Evolutionary conservation across 139 green algal genomes (phyloP), one percentile per base, ranked within the genome.

Genomic region (Marvania coccoides): DNA sequence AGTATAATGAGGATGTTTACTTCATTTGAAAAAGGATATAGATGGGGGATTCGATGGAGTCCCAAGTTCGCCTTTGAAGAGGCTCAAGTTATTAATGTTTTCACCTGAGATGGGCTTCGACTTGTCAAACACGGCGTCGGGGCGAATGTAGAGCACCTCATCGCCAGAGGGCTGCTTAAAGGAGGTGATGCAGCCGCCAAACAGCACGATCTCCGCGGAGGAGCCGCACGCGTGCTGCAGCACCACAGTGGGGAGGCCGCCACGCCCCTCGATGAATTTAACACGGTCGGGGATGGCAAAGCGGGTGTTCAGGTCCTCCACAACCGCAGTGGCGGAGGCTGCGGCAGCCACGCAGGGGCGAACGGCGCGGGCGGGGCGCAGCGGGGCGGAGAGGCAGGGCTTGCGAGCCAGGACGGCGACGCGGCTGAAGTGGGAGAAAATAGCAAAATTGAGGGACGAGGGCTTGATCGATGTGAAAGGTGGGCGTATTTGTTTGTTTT

Each of bases 81-180:
- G n/a, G n/a, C n/a, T n/a, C n/a, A n/a, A n/a, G n/a, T n/a, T n/a
- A n/a, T n/a, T n/a, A n/a, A n/a, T n/a, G n/a, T n/a, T n/a, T n/a
- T n/a, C n/a, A 19, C 91, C 91, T 24, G 69, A 86, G 69, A 95
- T 95, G 48, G 90, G 88, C 80, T 97, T 97, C 33, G 67, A 81
- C 59, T 90, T 92, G 74, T 97, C 91, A 61, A 97, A 98, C 39
- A 91, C 83, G 30, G 94, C 92, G 65, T 99, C 94, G 7, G 94
- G 92, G 4, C 93, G 79, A 31, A 97, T 82, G 66, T 94, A 98
- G 26, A 99, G 82, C 24, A 98, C 81, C 68, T 99, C 93, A 48
- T 94, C 83, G 2, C 87, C 90, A 33, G 34, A 83, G 19, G 87
- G 63, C 74, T 90, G 84, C 72, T 87, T 96, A 90, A 91, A 99